phyloP scores from a whole-genome alignment of 2,329 filamentous ascomycete species.

The Diplodia seriata region DNA sequence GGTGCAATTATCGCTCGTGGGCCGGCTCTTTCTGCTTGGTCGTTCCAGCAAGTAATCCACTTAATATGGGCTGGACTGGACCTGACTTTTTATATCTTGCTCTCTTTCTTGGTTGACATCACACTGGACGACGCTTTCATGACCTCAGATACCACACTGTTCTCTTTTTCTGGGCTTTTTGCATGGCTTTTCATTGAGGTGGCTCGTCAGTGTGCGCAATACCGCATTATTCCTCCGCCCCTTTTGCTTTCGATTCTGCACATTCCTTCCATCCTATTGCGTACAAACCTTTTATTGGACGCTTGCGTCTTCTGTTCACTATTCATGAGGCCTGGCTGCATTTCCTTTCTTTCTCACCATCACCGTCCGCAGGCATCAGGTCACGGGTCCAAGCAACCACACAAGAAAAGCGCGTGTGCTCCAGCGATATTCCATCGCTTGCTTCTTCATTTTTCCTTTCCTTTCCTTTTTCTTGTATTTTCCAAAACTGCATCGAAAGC shows the following conservation, averaged over 20 bases:
- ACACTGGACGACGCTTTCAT: slow-evolving; percentile 23
- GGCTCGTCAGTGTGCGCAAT: slow-evolving; percentile 24
- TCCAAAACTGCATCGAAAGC: slow-evolving; percentile 12
- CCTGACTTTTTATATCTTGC: slow-evolving; percentile 1
- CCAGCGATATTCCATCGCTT: slow-evolving; percentile 6
- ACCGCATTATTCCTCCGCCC: slow-evolving; percentile 4
- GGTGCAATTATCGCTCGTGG: slow-evolving; percentile 10
- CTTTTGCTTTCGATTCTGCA: slow-evolving; percentile 13
- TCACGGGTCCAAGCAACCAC: slow-evolving; percentile 6
- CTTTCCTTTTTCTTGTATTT: not conserved
- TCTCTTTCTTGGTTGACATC: slow-evolving; percentile 20
- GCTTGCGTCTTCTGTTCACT: slow-evolving; percentile 22
- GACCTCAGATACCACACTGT: slow-evolving; percentile 24
- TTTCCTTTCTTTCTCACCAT: slow-evolving; percentile 1
- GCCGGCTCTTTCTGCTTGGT: not conserved
- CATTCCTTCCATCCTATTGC: slow-evolving; percentile 28
- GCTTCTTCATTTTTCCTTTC: slow-evolving; percentile 11
- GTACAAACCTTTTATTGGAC: slow-evolving; percentile 21
- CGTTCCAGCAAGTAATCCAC: slow-evolving; percentile 24
- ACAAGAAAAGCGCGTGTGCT: slow-evolving; percentile 7
- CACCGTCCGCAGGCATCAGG: not conserved
- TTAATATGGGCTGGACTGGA: slow-evolving; percentile 25
- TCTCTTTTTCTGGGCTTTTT: slow-evolving; percentile 17
- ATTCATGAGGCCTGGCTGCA: slow-evolving; percentile 8
- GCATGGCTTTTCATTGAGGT: slow-evolving; percentile 10